Evolutionary conservation across 2,329 filamentous ascomycete species (phyloP).

Genomic region (Microdochium nivale): DNA sequence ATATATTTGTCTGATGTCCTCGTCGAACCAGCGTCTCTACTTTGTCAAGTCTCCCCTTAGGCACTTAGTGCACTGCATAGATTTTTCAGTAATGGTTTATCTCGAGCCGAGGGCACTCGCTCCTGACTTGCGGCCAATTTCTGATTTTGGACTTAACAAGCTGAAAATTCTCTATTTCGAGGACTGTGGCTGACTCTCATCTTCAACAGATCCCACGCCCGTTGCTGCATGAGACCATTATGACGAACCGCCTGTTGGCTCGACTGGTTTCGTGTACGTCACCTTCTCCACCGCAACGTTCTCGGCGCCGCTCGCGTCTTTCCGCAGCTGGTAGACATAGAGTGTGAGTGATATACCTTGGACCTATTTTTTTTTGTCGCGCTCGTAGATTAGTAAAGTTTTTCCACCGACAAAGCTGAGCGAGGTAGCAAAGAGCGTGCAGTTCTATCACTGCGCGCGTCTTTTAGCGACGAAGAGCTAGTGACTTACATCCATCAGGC

Average conservation of each 20-base stretch:
- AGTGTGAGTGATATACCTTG: constrained; percentile 93
- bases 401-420: background rate
- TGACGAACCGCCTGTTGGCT: constrained; percentile 40
- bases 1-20: too few species aligned
- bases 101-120: too few species aligned
- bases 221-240: constrained; percentile 27
- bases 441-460: constrained; percentile 1
- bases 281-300: constrained; percentile 81
- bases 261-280: constrained; percentile 71
- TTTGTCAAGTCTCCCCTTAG: too few species aligned
- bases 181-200: background rate
- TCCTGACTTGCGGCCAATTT: too few species aligned
- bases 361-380: too few species aligned
- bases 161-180: background rate
- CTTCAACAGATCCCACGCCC: background rate
- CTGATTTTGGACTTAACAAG: background rate
- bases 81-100: too few species aligned
- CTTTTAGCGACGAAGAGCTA: too few species aligned
- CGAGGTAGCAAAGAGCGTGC: constrained; percentile 9
- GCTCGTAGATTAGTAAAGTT: background rate
- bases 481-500: constrained; percentile 86
- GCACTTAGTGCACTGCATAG: too few species aligned
- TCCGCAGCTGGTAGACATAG: constrained; percentile 84
- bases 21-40: too few species aligned
- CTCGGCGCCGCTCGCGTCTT: constrained; percentile 67